Evolutionary conservation across 805 yeast genomes (phyloP).

Genomic region (Starmerella gropengiesseri): DNA sequence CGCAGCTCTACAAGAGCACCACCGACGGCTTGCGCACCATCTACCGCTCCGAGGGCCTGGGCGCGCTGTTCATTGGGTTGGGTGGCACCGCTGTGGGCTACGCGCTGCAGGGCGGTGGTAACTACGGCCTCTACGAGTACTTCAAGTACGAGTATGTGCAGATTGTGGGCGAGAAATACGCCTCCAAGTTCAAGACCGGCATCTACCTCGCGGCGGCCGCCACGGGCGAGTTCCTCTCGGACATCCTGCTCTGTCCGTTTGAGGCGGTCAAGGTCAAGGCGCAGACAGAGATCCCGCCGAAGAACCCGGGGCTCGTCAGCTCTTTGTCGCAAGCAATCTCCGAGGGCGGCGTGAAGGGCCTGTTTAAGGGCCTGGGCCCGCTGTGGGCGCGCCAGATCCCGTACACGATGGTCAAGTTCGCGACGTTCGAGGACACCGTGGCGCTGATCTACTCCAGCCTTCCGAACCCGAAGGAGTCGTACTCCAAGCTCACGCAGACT

Average conservation of each 20-base stretch:
- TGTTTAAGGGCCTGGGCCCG: slow-evolving; percentile 84
- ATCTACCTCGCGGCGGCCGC: slow-evolving; percentile 80
- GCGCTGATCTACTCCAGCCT: slow-evolving; percentile 61
- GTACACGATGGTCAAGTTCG: slow-evolving; percentile 96
- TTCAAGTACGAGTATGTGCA: slow-evolving; percentile 73
- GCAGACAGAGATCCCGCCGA: slow-evolving; percentile 88
- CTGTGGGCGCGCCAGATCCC: slow-evolving; percentile 96
- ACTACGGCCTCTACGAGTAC: slow-evolving; percentile 87
- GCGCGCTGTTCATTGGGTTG: slow-evolving; percentile 72
- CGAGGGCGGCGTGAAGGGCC: slow-evolving; percentile 57
- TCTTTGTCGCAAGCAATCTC: slow-evolving; percentile 59
- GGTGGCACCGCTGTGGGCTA: slow-evolving; percentile 92
- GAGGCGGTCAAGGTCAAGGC: slow-evolving; percentile 92
- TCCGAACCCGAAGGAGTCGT: slow-evolving; percentile 62
- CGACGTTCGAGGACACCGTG: slow-evolving; percentile 86
- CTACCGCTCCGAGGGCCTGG: slow-evolving; percentile 58
- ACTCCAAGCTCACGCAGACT: slow-evolving; percentile 68
- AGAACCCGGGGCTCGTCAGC: slow-evolving; percentile 48
- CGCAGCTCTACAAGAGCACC: slow-evolving; percentile 62
- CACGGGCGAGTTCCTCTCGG: slow-evolving; percentile 88
- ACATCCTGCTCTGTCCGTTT: slow-evolving; percentile 78
- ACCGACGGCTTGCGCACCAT: slow-evolving; percentile 73
- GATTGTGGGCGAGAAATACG: slow-evolving; percentile 49
- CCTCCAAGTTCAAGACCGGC: slow-evolving; percentile 56
- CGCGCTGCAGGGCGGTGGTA: slow-evolving; percentile 93